Evolutionary conservation across 257 asterid genomes (phyloP), one percentile per base, ranked within the genome.

Genomic region (Petunia secreta): DNA sequence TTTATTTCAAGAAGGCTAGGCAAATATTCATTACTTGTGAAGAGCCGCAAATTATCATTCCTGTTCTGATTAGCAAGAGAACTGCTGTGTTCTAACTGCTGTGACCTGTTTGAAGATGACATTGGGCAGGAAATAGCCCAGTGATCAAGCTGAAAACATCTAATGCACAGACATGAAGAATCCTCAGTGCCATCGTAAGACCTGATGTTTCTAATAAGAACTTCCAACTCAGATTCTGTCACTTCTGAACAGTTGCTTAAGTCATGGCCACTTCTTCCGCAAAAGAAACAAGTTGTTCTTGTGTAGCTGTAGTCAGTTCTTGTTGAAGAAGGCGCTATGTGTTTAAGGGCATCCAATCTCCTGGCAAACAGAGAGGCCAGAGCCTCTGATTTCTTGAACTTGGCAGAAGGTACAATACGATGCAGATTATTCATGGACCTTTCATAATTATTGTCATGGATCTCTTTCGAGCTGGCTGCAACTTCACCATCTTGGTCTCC

Each of bases 111-210:
- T 43, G 89, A 76, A 62, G 84, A 80, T 63, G 76, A 82, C 66
- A 74, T 69, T 54, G 95, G 95, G 57, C 98, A 93, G 2, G 87
- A 81, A 80, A 82, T 73, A 15, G 97, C 95, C 97, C 94, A 90
- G 74, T 93, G 98, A 86, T 85, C 90, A 50, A 85, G 78, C 77
- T 85, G 89, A 82, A 88, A 89, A 85, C 98, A 93, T 85, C 87
- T 82, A 79, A 90, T 85, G 90, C 97, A 91, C 38, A 90, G 73
- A 78, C 83, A 67, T 15, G 82, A 75, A 80, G 85, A 85, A 55
- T 77, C 89, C 52, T 84, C 87, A 25, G 85, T 79, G 80, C 83
- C 80, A 40, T 75, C 84, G 63, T 84, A 80, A 8, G 90, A 83
- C 53, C 87, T 57, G n/a, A 82, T 67, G 63, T 89, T 88, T 39